These are phyloP conservation scores for Logfia minima DNA, from an alignment of 129 eudicot species.

Conservation along the genomic window DNA sequence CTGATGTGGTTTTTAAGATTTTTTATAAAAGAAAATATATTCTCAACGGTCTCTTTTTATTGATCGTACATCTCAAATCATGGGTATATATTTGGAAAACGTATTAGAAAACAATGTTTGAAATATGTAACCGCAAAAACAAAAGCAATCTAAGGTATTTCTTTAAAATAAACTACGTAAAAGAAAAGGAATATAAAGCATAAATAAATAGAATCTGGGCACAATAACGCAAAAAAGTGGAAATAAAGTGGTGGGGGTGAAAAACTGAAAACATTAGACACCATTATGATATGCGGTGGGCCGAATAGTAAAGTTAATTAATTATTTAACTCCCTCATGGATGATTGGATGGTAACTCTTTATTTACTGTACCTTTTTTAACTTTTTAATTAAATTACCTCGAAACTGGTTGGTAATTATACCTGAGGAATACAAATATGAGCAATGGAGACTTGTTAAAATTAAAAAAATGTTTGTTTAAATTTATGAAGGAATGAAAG, in stretches of 20 bases:
- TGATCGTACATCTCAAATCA: not conserved
- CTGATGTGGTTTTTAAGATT: too few species aligned
- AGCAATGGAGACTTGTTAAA: not conserved
- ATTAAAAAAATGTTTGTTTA: too few species aligned
- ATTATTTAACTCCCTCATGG: not conserved
- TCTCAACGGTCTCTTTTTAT: not conserved
- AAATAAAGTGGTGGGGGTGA: not conserved
- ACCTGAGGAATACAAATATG: not conserved
- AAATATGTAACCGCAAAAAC: conserved; percentile 28
- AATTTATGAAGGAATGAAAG: not conserved
- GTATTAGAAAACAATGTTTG: not conserved
- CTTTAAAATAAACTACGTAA: conserved; percentile 9
- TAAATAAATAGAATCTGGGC: conserved; percentile 14
- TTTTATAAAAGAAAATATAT: too few species aligned
- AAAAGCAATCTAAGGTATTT: conserved; percentile 11
- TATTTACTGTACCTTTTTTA: not conserved
- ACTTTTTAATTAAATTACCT: not conserved
- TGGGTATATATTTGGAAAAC: not conserved
- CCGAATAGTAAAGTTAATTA: conserved; percentile 10
- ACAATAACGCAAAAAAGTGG: conserved; percentile 26
- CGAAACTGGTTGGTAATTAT: too few species aligned
- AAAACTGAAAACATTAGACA: conserved; percentile 16
- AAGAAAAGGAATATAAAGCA: conserved; percentile 6
- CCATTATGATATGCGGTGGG: conserved; percentile 46
- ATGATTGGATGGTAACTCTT: not conserved